A percentile compares a stretch with the other conserved stretches of the same genome.
phyloP scores from a whole-genome alignment of 257 asterid genomes.

The Solanum megistacrolobum region DNA sequence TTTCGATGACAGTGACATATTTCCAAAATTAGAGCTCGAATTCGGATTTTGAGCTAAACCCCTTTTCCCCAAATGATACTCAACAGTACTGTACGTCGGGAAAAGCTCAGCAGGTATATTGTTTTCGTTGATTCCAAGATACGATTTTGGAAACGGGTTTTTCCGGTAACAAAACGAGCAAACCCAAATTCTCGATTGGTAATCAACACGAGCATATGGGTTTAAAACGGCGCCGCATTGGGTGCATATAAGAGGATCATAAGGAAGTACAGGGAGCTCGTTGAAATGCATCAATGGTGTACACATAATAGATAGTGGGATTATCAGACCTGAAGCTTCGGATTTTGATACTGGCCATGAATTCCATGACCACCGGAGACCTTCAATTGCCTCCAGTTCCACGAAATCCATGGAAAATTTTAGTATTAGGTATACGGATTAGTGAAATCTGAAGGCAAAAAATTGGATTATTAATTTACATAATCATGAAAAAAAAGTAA shows the following conservation, averaged over 20 bases:
- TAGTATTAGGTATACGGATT: background rate
- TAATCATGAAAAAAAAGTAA: background rate
- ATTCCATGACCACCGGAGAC: conserved; percentile 97
- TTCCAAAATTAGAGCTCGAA: conserved; percentile 25
- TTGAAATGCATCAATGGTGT: conserved; percentile 59
- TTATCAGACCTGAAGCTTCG: conserved; percentile 47
- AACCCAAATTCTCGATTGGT: conserved; percentile 52
- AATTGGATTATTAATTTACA: background rate
- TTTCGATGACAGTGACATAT: conserved; percentile 32
- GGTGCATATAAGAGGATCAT: conserved; percentile 66
- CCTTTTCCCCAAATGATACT: conserved; percentile 51
- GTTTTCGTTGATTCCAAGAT: conserved; percentile 56
- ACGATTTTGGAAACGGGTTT: conserved; percentile 63
- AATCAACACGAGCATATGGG: conserved; percentile 89
- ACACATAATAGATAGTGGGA: conserved; percentile 83
- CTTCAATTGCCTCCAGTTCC: conserved; percentile 92
- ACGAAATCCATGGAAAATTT: conserved; percentile 60
- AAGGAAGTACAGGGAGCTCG: conserved; percentile 74
- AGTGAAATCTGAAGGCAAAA: background rate
- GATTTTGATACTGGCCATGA: conserved; percentile 80
- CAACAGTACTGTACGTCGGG: conserved; percentile 90
- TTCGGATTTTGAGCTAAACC: conserved; percentile 12
- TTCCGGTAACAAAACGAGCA: conserved; percentile 70
- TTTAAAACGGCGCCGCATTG: conserved; percentile 68
- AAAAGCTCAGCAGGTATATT: conserved; percentile 93